A percentile compares a stretch with the other conserved stretches of the same genome.
Conservation (phyloP, 371 early-diverging fungal species). For the Catenaria anguillulae region DNA sequence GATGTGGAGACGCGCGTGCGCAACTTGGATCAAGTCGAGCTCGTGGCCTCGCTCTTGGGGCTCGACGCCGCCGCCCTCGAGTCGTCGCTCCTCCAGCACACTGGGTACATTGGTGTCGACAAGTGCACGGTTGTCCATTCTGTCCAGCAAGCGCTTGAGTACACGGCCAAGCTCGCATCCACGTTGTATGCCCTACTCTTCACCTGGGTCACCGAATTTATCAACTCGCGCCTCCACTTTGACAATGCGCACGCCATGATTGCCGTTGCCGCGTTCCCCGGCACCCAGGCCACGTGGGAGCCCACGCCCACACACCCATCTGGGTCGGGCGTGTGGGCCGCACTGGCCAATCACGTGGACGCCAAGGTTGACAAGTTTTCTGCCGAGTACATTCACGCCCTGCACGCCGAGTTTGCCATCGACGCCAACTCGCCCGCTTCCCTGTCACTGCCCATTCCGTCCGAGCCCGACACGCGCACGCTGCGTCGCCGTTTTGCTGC, state of each 20-base stretch:
- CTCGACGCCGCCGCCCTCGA: slow-evolving; percentile 64
- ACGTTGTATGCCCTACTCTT: slow-evolving; percentile 58
- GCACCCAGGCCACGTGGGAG: slow-evolving; percentile 28
- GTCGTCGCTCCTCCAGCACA: slow-evolving; percentile 68
- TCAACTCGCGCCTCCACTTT: slow-evolving; percentile 52
- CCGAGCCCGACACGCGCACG: slow-evolving; percentile 15
- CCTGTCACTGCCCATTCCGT: slow-evolving; percentile 17
- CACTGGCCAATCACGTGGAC: slow-evolving; percentile 68
- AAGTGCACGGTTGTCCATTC: slow-evolving; percentile 11
- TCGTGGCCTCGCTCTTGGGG: slow-evolving; percentile 72
- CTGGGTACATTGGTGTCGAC: slow-evolving; percentile 36
- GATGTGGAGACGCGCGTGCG: slow-evolving; percentile 53
- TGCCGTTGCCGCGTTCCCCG: slow-evolving; percentile 55
- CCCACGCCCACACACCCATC: slow-evolving; percentile 18
- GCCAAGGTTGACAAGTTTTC: slow-evolving; percentile 66
- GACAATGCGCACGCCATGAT: slow-evolving; percentile 44
- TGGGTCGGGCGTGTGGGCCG: slow-evolving; percentile 53
- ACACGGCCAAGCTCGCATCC: slow-evolving; percentile 54
- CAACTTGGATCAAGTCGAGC: slow-evolving; percentile 57
- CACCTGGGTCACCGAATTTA: slow-evolving; percentile 54
- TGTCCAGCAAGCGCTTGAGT: slow-evolving; percentile 11
- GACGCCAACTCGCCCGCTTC: slow-evolving; percentile 29
- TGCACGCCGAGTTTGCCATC: slow-evolving; percentile 29
- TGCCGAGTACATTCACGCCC: slow-evolving; percentile 48
- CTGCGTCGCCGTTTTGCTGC: slow-evolving; percentile 41